Evolutionary conservation across 2,329 filamentous ascomycete species (phyloP), one percentile per base, ranked within the genome.

Genomic region (Hymenoscyphus linearis): DNA sequence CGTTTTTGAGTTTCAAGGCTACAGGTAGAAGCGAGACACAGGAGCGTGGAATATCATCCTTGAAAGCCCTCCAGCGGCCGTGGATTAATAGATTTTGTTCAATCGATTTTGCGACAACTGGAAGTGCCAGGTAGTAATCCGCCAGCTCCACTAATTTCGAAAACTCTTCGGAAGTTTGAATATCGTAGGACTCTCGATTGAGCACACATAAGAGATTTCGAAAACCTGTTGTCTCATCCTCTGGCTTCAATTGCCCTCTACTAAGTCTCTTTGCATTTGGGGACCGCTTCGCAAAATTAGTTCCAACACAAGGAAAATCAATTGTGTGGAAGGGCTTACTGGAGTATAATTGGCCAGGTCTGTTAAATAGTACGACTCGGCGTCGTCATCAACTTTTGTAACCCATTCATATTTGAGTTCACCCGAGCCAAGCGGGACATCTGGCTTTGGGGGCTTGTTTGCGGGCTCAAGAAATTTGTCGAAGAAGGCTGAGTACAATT

Each of bases 361-460:
- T 9, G 31, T 31, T 9, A 31, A 31, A 31, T 9, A 31, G 31
- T 31, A 31, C 31, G 31, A 31, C 31, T 31, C 6, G 31, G 9
- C 40, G 7, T 37, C 53, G 37, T 60, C 53, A 40, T 60, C 52
- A 50, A 60, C 31, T 27, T 37, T 16, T 26, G 53, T 52, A n/a
- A 36, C 40, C 58, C 58, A 60, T 14, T 60, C n/a, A 10, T 56
- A 60, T 26, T 40, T 34, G 37, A 55, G 55, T n/a, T 36, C 22
- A 4, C n/a, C 22, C 6, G n/a, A 16, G 1, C 40, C n/a, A 31
- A 31, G 10, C 10, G 12, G n/a, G 3, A 18, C n/a, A 25, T 25
- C 40, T n/a, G n/a, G n/a, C 4, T 22, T 47, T 16, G 18, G 9
- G 14, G 14, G 14, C 3, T 40, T 14, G 14, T 40, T 14, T 6